phyloP scores from a whole-genome alignment of 2,329 filamentous ascomycete species.

The Colletotrichum orbiculare region DNA sequence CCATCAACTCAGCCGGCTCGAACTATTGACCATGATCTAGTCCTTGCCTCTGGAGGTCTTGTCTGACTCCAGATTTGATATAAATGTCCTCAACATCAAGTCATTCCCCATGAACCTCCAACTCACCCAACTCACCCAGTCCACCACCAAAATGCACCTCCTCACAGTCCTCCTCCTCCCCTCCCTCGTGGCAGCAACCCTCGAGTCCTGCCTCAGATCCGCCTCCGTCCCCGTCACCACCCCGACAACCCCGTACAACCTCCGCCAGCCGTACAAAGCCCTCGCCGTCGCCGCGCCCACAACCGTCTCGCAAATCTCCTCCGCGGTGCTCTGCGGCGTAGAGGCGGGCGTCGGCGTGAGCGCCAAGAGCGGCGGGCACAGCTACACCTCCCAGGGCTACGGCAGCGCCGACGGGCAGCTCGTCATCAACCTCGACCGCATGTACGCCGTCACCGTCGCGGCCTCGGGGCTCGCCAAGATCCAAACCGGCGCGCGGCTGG shows the following conservation, averaged over 20 bases:
- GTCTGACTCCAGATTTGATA: neutral
- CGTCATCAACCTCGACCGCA: conserved; percentile 58
- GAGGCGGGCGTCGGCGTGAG: conserved; percentile 56
- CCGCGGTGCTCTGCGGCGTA: conserved; percentile 57
- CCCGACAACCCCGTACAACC: conserved; percentile 43
- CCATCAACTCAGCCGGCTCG: too few species aligned
- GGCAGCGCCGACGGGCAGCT: conserved; percentile 61
- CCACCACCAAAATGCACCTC: conserved; percentile 2
- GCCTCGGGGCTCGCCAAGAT: conserved; percentile 52
- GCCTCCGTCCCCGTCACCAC: conserved; percentile 40
- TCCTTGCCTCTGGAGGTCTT: too few species aligned
- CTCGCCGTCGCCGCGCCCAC: conserved; percentile 56
- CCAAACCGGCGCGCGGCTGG: conserved; percentile 61
- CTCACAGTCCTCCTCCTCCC: neutral
- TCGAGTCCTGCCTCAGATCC: conserved; percentile 39
- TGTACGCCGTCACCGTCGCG: conserved; percentile 56
- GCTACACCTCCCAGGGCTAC: conserved; percentile 59
- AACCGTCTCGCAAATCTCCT: conserved; percentile 55
- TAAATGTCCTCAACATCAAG: neutral
- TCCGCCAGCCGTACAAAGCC: conserved; percentile 50
- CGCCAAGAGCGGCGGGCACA: conserved; percentile 63
- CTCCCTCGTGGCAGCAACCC: neutral
- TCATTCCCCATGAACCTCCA: neutral
- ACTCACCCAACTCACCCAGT: neutral
- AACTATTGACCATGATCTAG: too few species aligned